Base-by-base conservation (phyloP, 768 basidiomycete genomes). In the Boletus rubescentipes region DNA sequence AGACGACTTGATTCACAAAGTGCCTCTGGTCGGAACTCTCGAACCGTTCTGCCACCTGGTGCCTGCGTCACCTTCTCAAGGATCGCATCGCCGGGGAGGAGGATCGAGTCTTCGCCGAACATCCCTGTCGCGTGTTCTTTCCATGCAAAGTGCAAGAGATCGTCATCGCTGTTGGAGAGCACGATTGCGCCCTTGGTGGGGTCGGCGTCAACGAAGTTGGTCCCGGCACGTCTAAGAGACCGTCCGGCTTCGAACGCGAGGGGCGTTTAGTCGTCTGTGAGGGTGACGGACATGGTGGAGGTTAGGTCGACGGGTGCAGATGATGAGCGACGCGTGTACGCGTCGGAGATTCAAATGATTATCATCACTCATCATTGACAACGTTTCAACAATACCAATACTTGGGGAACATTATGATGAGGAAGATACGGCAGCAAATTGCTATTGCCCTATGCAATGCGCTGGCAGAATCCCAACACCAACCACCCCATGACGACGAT, bases 21-120 rank as follows among this genome's bases (percentile, higher is more conserved):
- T 94, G 89, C 57, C 85, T 83, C 66, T 92, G 89, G 67, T 92
- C 82, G 14, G 93, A 95, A 20, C 90, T 93, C 0, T 88, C 86
- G 75, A 97, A 96, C 72, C 90, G 87, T 84, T 56, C 92, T 77
- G 7, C 89, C 91, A 31, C 76, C 75, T 0, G 73, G 65, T 10
- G 87, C 80, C 63, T 91, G 83, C 2, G 80, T 55, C 10, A 95
- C 87, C 69, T 85, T 87, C 61, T 78, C 77, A 66, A 97, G 92
- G 1, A 78, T 81, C 4, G 93, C 93, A 70, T 97, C 93, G 2
- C 82, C 80, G 1, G 92, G 91, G 69, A 95, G 91, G 49, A 96
- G 73, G 58, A 96, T 92, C 50, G 94, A 73, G 63, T 97, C 93
- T 74, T 92, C 90, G 61, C 85, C 85, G 9, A 79, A 69, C 14